Base-by-base conservation (phyloP, 192 early-diverging fungal species). In the Coemansia pectinata region DNA sequence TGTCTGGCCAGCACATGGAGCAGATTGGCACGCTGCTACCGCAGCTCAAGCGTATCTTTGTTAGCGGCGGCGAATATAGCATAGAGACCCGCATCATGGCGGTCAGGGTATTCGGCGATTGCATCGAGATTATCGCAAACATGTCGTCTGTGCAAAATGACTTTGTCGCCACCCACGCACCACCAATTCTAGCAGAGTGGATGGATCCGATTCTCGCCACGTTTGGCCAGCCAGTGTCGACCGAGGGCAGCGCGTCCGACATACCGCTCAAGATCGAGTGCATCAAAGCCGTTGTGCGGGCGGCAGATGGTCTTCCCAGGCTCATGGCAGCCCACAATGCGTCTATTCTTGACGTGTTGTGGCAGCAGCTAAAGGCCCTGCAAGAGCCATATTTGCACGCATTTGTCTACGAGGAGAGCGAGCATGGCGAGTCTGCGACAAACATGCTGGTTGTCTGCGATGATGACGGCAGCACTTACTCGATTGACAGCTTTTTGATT, bases 1-100 rank as follows among this genome's bases (percentile, higher is more conserved):
- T 98, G 67, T 92, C 94, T 8, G 94, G 95, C 63, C 85, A 91
- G 48, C 94, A 97, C 66, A 86, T 96, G 64, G 90, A 91, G 41
- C 86, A 91, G 58, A 83, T 98, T 59, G 92, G 92, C 0, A 92
- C 87, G 17, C 76, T 98, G 2, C 75, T 96, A 38, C 95, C 95
- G 0, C 93, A 96, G 76, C 89, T 98, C 41, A 85, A 86, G 65
- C 77, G 85, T n/a, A 93, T 98, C 40, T 86, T 94, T 71, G 76
- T 83, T n/a, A 80, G 77, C 11, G 65, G 78, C 72, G 65, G 48
- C 34, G 41, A 38, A 36, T 67, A 81, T 34, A 57, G 48, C 62
- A 33, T 55, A 11, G 62, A 45, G 44, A 92, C 91, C 5, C 86
- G 95, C 23, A 89, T 88, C 7, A 85, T 93, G 50, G 91, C 93